Evolutionary conservation across 2,329 filamentous ascomycete genomes (phyloP), one percentile per base, ranked within the genome.

Genomic region (Paraphoma sp.): DNA sequence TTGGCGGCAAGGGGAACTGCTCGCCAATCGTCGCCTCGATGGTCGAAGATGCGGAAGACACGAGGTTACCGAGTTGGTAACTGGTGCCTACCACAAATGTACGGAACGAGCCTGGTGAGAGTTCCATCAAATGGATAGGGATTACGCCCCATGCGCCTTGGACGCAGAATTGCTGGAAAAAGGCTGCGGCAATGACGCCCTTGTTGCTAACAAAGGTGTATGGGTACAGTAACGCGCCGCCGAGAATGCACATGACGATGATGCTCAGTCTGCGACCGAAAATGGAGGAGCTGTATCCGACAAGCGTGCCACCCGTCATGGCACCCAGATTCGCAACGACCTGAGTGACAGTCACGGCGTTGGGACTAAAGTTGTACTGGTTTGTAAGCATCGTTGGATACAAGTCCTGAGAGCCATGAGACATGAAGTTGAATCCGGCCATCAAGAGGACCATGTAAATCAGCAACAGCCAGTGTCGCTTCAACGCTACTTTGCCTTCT

Each of bases 341-440:
- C 56, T 82, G 80, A 1, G 80, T 82, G 4, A 83, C 76, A 1
- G 81, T 83, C 4, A 82, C 79, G 3, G 69, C 74, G 55, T 81
- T 76, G 30, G 76, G 53, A 8, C 78, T 80, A 75, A 87, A 87
- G 51, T 79, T 76, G 73, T 83, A 86, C 64, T 86, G 81, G 61
- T 83, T 90, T 76, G 78, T 67, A 12, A 87, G 71, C 80, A 88
- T 84, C 3, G 85, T 86, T 0, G 84, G 85, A 61, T 87, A 88
- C 2, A 87, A 75, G 73, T 89, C 86, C 67, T 90, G 87, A 18
- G 86, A 89, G 51, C 90, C 90, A 71, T 93, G 91, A 16, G 88
- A 90, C 90, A 95, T 93, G 72, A 95, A 96, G 78, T 96, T 96
- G 81, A 96, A 95, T 4, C 92, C 92, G 1, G 91, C 89, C 91